Evolutionary conservation across 2,329 filamentous ascomycete species (phyloP), one percentile per base, ranked within the genome.

Genomic region (Fusarium sp.): DNA sequence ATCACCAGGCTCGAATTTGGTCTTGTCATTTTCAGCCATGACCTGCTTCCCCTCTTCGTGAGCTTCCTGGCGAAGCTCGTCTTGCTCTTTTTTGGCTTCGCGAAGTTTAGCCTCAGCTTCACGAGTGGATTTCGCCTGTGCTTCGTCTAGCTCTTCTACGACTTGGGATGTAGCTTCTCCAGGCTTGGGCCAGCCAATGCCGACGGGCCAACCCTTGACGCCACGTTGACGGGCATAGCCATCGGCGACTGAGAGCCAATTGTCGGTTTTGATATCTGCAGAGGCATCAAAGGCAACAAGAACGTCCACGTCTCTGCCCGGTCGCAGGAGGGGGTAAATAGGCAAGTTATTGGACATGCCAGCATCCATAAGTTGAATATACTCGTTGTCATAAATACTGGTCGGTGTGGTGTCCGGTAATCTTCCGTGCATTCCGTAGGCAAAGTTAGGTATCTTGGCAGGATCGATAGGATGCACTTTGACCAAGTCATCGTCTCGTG

Each of bases 321-420:
- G 94, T 16, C 96, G 91, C 23, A 99, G 90, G 7, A 98, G 88
- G 0, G 96, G 96, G 80, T 99, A 99, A 46, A 98, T 95, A 4
- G 96, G 96, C 13, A 99, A 86, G 79, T 99, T 99, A 81, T 99
- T 98, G 73, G 94, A 97, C 96, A 99, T 99, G 57, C 96, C 96
- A 4, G 96, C 95, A 81, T 99, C 96, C 95, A 98, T 98, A 21
- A 96, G 87, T 73, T 94, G 92, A 23, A 96, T 87, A 80, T 97
- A 92, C 49, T 91, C 87, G 19, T 87, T 88, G 23, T 89, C 86
- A 77, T 93, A 91, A 43, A 97, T 89, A 65, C 90, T 94, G 37
- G 92, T 89, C 0, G 96, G 95, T n/a, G 92, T 93, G 0, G 94
- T 93, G 2, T 89, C 83, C 2, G 94, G 93, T 11, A 99, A 86